Base-by-base conservation (phyloP, 139 green algal genomes). In the Chlorella sp. region DNA sequence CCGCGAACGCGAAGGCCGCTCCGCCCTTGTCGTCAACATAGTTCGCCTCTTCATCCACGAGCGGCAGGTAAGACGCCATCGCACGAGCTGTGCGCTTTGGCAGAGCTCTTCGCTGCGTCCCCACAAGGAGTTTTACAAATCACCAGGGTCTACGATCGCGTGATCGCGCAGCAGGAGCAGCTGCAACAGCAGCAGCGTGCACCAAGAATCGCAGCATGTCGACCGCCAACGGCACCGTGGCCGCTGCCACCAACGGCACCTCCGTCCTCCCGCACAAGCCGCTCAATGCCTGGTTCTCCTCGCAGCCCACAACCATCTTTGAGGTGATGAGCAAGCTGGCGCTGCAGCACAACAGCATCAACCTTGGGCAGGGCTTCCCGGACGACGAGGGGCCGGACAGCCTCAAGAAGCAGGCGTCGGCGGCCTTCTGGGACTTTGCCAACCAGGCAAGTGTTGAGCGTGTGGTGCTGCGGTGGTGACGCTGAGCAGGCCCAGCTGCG, bases 321-420 rank as follows among this genome's bases (percentile, higher is more conserved):
- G 71, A 82, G 49, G 72, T 77, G 29, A 82, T 82, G 76, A 72
- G 59, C 66, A 77, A 77, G 66, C 71, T 82, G 3, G 70, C 70
- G 66, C 59, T 32, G 49, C 29, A 70, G 62, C 72, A 74, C 32
- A 67, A 67, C 26, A 68, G 51, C 26, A 72, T 88, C 30, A 94
- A 93, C 62, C 62, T 93, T 3, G 89, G 86, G 5, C 86, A 92
- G 73, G 83, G 85, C 5, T 94, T 93, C 49, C 89, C 89, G 14
- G 88, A 94, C 69, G 76, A 88, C 2, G 90, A 96, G 62, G 90
- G 90, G 1, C 90, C 90, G 0, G 81, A 83, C 5, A 34, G 34
- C 33, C 91, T 96, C 90, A 93, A 93, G 75, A 5, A 80, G 5
- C 60, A 79, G 2, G 81, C 81, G 2, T 65, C 33, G 1, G 69